Evolutionary conservation across 1,284 basidiomycete genomes (phyloP).

Genomic region (Polyporus tsugae): DNA sequence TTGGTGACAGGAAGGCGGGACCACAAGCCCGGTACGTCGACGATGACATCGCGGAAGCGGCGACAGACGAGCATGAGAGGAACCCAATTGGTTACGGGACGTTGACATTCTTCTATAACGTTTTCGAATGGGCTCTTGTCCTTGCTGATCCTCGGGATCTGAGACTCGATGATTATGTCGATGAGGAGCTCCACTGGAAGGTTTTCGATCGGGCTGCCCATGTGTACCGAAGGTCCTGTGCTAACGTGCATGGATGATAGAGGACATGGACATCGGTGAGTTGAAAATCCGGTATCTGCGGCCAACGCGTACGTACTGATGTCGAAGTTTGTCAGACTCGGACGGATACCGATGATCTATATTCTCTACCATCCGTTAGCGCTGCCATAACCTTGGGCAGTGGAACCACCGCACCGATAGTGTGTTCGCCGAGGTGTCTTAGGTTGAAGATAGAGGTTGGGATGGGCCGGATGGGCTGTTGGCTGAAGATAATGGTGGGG

Average conservation of each 20-base stretch:
- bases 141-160: neutral
- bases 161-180: neutral
- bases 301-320: neutral
- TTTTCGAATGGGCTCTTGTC: neutral
- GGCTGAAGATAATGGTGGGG: neutral
- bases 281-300: neutral
- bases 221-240: neutral
- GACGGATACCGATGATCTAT: neutral
- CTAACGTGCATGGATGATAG: neutral
- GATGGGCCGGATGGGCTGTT: neutral
- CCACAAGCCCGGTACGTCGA: neutral
- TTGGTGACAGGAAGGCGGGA: neutral
- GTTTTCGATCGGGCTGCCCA: neutral
- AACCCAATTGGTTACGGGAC: neutral
- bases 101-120: neutral
- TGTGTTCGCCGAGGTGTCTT: neutral
- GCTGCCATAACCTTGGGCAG: neutral
- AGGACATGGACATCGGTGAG: neutral
- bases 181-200: neutral
- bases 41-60: neutral
- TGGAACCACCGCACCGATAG: neutral
- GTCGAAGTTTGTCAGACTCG: neutral
- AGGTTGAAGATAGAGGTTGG: neutral
- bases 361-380: neutral
- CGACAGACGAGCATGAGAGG: neutral